These are phyloP conservation scores for Pleodorina starrii DNA, from an alignment of 139 green algal species.

Conservation along the genomic window DNA sequence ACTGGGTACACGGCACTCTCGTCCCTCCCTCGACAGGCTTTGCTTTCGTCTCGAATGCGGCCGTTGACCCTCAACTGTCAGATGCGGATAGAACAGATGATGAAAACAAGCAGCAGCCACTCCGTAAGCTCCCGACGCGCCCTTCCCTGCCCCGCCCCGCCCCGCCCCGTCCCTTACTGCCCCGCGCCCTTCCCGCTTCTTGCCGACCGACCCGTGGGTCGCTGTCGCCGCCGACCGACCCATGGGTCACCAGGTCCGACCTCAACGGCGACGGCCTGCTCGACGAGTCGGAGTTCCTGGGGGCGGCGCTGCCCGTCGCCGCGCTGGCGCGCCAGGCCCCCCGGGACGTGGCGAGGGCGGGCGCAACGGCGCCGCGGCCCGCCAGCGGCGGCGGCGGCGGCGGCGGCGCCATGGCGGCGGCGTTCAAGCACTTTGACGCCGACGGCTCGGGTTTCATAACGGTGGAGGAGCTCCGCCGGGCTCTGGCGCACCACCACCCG, in stretches of 20 bases:
- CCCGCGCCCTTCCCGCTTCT: no score
- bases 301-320: slow-evolving; percentile 75
- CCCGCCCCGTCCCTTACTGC: no score
- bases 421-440: slow-evolving; percentile 63
- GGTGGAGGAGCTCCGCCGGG: slow-evolving; percentile 49
- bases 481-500: slow-evolving; percentile 46
- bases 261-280: slow-evolving; percentile 57
- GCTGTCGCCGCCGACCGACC: no score
- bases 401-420: background rate
- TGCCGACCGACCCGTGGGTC: no score
- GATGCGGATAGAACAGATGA: no score
- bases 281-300: slow-evolving; percentile 86
- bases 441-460: slow-evolving; percentile 66
- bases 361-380: background rate
- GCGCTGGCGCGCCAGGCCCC: background rate
- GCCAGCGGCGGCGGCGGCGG: background rate
- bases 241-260: slow-evolving; percentile 59
- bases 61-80: no score
- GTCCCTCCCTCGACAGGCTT: no score
- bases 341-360: background rate
- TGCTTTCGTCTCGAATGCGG: no score
- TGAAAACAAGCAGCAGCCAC: no score
- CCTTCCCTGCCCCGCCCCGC: no score
- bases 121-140: no score
- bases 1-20: no score